A percentile compares a stretch with the other conserved stretches of the same genome.
Evolutionary conservation across 2,329 filamentous ascomycete genomes (phyloP).

Genomic region (Sporothrix dimorphospora): DNA sequence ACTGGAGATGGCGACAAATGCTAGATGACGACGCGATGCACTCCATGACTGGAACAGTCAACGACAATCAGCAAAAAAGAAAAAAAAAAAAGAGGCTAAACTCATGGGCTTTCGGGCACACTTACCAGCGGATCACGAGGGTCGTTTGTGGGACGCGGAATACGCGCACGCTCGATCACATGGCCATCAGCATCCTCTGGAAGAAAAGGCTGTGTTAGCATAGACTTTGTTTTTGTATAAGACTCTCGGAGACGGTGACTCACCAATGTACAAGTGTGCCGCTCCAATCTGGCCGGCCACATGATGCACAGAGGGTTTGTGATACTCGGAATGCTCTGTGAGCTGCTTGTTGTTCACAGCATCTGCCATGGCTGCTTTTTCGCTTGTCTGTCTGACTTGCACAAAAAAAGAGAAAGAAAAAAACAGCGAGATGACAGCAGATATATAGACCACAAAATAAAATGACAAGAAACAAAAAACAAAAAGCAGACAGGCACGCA

Average conservation of each 20-base stretch:
- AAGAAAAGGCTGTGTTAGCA: background rate
- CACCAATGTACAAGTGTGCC: slow-evolving; percentile 7
- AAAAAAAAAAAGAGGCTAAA: background rate
- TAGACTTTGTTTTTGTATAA: background rate
- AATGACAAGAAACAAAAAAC: background rate
- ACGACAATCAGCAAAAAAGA: background rate
- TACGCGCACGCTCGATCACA: slow-evolving; percentile 9
- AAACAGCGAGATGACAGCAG: background rate
- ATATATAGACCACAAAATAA: slow-evolving; percentile 2
- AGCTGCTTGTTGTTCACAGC: slow-evolving; percentile 1
- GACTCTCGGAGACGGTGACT: background rate
- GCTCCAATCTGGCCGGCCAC: slow-evolving; percentile 4
- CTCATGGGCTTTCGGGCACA: background rate
- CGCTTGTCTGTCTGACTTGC: background rate
- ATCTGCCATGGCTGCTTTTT: slow-evolving; percentile 3
- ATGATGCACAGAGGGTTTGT: background rate
- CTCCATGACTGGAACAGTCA: background rate
- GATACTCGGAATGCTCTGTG: slow-evolving; percentile 12
- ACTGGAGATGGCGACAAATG: slow-evolving; percentile 12
- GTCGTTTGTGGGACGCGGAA: slow-evolving; percentile 7
- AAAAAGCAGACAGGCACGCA: background rate
- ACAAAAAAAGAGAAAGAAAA: background rate
- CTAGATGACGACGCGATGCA: background rate
- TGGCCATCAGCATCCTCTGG: slow-evolving; percentile 12
- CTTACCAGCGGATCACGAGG: slow-evolving; percentile 7